These are phyloP conservation scores for Coniochaeta hoffmannii DNA, from an alignment of 2,329 filamentous ascomycete genomes.

Conservation along the genomic window DNA sequence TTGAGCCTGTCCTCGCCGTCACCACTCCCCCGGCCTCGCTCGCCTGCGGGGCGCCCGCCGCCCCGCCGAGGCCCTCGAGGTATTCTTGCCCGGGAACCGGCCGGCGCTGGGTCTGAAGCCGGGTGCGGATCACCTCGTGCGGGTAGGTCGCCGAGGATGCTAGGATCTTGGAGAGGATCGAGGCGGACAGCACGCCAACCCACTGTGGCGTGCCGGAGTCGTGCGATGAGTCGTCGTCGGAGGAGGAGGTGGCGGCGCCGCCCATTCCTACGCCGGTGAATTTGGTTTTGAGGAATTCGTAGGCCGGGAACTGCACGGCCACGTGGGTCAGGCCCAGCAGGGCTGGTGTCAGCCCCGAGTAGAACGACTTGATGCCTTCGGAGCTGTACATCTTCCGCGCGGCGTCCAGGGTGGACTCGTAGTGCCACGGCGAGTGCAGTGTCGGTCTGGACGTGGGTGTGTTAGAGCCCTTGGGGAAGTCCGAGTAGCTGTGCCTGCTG, in stretches of 20 bases:
- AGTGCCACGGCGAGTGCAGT: slow-evolving; percentile 76
- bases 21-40: slow-evolving; percentile 15
- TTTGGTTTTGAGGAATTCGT: slow-evolving; percentile 83
- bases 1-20: slow-evolving; percentile 6
- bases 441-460: slow-evolving; percentile 48
- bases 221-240: slow-evolving; percentile 35
- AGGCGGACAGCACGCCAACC: slow-evolving; percentile 77
- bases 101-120: slow-evolving; percentile 87
- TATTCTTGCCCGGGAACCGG: slow-evolving; percentile 49
- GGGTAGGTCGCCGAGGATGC: slow-evolving; percentile 95
- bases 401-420: slow-evolving; percentile 81
- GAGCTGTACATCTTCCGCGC: slow-evolving; percentile 91
- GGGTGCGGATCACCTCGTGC: slow-evolving; percentile 90
- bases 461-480: slow-evolving; percentile 40
- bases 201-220: slow-evolving; percentile 30
- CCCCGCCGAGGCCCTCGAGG: slow-evolving; percentile 40
- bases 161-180: slow-evolving; percentile 87
- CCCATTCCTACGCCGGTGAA: slow-evolving; percentile 92
- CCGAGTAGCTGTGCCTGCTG: slow-evolving; percentile 36
- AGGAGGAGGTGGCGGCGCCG: slow-evolving; percentile 45
- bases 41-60: slow-evolving; percentile 30
- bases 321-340: slow-evolving; percentile 90
- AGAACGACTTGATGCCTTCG: slow-evolving; percentile 86
- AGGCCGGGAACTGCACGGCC: slow-evolving; percentile 93
- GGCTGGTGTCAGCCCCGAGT: slow-evolving; percentile 88